Evolutionary conservation across 148 eudicot genomes (phyloP), one percentile per base, ranked within the genome.

Genomic region (Simmondsia chinensis): DNA sequence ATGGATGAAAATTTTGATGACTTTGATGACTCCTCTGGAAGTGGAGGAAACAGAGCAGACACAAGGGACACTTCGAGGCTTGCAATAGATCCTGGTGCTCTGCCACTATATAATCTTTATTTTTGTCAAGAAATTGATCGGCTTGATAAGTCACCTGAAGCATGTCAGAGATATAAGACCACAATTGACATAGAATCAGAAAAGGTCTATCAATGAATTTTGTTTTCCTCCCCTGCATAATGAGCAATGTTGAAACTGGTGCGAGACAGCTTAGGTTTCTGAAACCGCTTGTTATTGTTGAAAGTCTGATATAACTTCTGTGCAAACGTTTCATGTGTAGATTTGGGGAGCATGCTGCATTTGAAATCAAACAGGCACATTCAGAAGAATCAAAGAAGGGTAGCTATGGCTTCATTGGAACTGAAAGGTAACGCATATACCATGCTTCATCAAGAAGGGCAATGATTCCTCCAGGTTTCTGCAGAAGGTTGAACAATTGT

Each of bases 381-480:
- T 18, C 44, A 36, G 34, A 32, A 17, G 35, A 31, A 9, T 10
- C 21, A 42, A 36, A 18, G 20, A 41, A 25, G n/a, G 31, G 33
- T 29, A 23, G n/a, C n/a, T n/a, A 29, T 9, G 31, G 32, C 34
- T 10, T 15, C 27, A 23, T 9, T 22, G 20, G 28, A 40, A 30
- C 3, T 0, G 17, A 21, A 4, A 33, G 34, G 24, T 29, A 58
- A 39, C 24, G 42, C 60, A n/a, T n/a, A 42, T 77, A 91, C 99
- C 99, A 91, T 55, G 96, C 96, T 86, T 91, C 99, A 69, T 91
- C 99, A 16, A 91, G 76, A 40, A 91, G 87, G 39, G 96, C 80
- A 54, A 91, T 82, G 60, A 86, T 78, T 60, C 99, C 99, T 58
- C 99, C 99, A 46, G 96, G 99, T 82, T 91, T 91, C 99, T 91